Evolutionary conservation across 345 rosid genomes (phyloP).

Genomic region (Brassica rapa): DNA sequence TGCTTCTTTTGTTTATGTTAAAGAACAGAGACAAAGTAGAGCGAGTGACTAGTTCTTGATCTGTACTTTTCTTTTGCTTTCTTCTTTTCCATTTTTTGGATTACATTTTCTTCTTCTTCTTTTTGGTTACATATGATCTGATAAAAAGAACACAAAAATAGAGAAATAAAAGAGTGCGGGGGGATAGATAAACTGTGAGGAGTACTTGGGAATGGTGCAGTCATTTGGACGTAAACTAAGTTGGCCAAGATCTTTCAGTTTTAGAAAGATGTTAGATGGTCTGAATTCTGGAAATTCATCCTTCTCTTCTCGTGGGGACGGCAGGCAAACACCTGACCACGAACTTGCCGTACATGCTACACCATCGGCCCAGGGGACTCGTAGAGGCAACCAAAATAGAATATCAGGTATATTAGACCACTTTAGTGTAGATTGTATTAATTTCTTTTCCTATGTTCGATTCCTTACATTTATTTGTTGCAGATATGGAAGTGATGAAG

Average conservation of each 20-base stretch:
- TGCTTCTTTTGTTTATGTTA: slow-evolving; percentile 14
- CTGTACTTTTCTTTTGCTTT: slow-evolving; percentile 36
- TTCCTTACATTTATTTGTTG: slow-evolving; percentile 6
- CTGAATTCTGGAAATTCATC: slow-evolving; percentile 41
- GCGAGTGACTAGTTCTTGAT: slow-evolving; percentile 5
- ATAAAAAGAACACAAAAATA: background rate
- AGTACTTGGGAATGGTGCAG: slow-evolving; percentile 56
- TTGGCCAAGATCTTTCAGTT: slow-evolving; percentile 53
- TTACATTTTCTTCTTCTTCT: background rate
- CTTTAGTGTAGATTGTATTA: background rate
- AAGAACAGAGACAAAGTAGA: slow-evolving; percentile 17
- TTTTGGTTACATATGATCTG: background rate
- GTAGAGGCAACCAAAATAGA: slow-evolving; percentile 19
- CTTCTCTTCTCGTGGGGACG: slow-evolving; percentile 42
- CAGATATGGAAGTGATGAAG: slow-evolving; percentile 63
- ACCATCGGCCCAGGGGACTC: background rate
- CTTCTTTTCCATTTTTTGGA: slow-evolving; percentile 17
- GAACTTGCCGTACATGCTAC: slow-evolving; percentile 14
- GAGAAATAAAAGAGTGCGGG: background rate
- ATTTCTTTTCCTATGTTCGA: background rate
- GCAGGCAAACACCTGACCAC: slow-evolving; percentile 35
- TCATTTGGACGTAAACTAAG: slow-evolving; percentile 55
- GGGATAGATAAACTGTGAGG: slow-evolving; percentile 27
- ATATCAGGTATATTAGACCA: slow-evolving; percentile 12
- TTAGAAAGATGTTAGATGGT: slow-evolving; percentile 55